Evolutionary conservation across 2,329 filamentous ascomycete species (phyloP), one percentile per base, ranked within the genome.

Genomic region (Dothideomycetes sp.): DNA sequence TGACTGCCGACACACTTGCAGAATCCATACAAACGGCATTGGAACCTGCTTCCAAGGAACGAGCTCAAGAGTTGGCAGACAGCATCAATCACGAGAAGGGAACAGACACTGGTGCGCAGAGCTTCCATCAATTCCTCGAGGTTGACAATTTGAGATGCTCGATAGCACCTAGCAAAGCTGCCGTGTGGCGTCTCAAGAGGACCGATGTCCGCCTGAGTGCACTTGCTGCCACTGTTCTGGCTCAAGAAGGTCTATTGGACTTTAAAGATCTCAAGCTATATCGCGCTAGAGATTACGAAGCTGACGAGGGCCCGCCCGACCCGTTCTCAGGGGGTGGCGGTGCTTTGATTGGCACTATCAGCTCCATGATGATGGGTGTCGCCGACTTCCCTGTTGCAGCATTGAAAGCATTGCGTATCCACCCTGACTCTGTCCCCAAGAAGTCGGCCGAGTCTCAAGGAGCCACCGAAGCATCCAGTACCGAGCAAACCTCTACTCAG

Each of bases 291-390:
- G 83, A 89, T 55, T 85, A 88, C 56, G 75, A 80, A 45, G 84
- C 82, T 0, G 81, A 85, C 45, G 76, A 80, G 19, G 80, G 85
- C 33, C 84, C 84, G 0, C 77, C 73, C 49, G 84, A 89, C 45
- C 84, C 85, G 0, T 73, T 91, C n/a, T 78, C 80, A 10, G 84
- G 83, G 10, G 82, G 77, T 13, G 78, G 84, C 1, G 74, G 76
- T 27, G 84, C 86, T 0, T 62, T 94, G 0, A 65, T 91, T 15
- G 81, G 82, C 5, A 87, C 87, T 13, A 67, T 89, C 27, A 78
- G 81, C 17, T 80, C 74, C 30, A 79, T 94, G 35, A 74, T 82
- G 49, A 82, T 91, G 73, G 84, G 84, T 2, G 70, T 93, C 29
- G 83, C 83, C 1, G 85, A 93, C 52, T 65, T 78, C 25, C 75